Evolutionary conservation across 2,329 filamentous ascomycete genomes (phyloP).

Genomic region (Colletotrichum falcatum): DNA sequence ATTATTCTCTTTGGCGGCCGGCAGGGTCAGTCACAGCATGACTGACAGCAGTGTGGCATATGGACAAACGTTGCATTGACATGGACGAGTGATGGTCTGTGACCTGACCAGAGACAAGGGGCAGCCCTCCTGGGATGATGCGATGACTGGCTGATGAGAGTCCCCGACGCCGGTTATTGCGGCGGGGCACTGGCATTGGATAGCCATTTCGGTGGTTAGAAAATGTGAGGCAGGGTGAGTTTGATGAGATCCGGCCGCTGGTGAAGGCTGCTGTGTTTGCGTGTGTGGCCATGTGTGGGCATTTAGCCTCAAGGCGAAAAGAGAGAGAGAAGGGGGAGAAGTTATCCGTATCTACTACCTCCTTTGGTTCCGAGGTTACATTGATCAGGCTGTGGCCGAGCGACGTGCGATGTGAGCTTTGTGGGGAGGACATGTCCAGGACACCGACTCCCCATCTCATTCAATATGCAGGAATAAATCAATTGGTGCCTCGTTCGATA

Average conservation of each 20-base stretch:
- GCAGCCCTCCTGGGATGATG: not conserved
- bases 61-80: constrained; percentile 1
- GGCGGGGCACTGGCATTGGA: constrained; percentile 18
- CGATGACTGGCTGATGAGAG: not conserved
- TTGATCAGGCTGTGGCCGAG: not conserved
- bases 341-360: too few species aligned
- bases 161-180: constrained; percentile 22
- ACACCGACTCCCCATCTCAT: not conserved
- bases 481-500: not conserved
- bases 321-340: too few species aligned
- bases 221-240: constrained; percentile 26
- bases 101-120: not conserved
- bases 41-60: not conserved
- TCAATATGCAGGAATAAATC: not conserved
- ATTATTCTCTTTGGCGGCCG: not conserved
- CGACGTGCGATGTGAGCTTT: not conserved
- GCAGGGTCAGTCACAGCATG: not conserved
- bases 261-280: not conserved
- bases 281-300: not conserved
- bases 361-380: too few species aligned
- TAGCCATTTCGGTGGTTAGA: constrained; percentile 4
- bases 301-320: not conserved
- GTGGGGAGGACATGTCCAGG: not conserved
- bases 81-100: not conserved
- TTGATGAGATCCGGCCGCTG: constrained; percentile 24